Conservation (phyloP, 2,329 filamentous ascomycete genomes). For the Albifimbria verrucaria region DNA sequence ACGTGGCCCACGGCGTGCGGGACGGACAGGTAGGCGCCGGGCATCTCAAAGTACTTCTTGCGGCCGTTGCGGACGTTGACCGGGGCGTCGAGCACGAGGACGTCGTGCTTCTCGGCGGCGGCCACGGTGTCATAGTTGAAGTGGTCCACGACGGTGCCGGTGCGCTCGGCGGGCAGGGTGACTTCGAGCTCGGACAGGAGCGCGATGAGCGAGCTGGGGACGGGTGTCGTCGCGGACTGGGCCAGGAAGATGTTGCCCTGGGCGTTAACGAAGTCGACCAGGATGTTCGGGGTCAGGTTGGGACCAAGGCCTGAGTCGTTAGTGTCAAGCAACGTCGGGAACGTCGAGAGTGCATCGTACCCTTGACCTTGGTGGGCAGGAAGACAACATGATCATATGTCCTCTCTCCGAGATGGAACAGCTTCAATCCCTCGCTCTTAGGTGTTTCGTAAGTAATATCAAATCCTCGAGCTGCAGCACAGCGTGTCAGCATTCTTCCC, state of each 20-base stretch:
- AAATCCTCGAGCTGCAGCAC: constrained; percentile 72
- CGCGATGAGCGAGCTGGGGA: constrained; percentile 70
- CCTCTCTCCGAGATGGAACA: constrained; percentile 85
- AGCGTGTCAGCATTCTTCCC: neutral
- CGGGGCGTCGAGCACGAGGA: constrained; percentile 74
- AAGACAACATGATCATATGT: constrained; percentile 89
- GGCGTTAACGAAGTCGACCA: constrained; percentile 88
- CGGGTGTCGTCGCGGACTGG: constrained; percentile 68
- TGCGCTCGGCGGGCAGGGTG: constrained; percentile 79
- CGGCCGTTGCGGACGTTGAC: constrained; percentile 62
- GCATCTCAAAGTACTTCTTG: constrained; percentile 68
- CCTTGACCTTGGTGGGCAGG: constrained; percentile 87
- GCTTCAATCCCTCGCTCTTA: constrained; percentile 70
- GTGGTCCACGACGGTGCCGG: constrained; percentile 85
- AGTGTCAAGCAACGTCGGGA: constrained; percentile 10
- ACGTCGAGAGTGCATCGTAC: no score
- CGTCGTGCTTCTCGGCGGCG: constrained; percentile 81
- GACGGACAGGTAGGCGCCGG: constrained; percentile 66
- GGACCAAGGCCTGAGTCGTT: constrained; percentile 70
- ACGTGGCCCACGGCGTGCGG: constrained; percentile 78
- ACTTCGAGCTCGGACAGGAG: constrained; percentile 88
- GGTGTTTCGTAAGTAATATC: constrained; percentile 77
- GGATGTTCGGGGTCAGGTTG: constrained; percentile 76
- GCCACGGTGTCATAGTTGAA: constrained; percentile 84
- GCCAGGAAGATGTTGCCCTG: constrained; percentile 88